Evolutionary conservation across 2,329 filamentous ascomycete genomes (phyloP).

Genomic region (Fusarium decemcellulare): DNA sequence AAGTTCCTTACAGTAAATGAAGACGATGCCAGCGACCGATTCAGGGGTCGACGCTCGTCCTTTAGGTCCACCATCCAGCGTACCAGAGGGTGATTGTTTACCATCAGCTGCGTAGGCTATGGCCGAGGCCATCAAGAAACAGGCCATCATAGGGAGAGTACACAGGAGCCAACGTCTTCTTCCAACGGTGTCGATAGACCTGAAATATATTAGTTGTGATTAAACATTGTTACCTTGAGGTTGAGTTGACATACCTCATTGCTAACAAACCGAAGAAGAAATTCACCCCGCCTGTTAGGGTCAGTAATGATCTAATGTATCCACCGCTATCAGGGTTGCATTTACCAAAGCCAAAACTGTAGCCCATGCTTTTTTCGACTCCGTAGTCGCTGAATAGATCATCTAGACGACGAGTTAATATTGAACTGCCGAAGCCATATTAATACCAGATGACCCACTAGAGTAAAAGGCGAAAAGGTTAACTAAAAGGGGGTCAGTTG

Average conservation of each 20-base stretch:
- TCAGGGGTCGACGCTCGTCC: constrained; percentile 4
- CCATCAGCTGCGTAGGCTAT: constrained; percentile 21
- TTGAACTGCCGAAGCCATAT: no score
- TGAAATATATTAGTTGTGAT: constrained; percentile 11
- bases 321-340: no score
- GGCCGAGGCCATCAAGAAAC: constrained; percentile 29
- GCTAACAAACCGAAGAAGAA: constrained; percentile 56
- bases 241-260: constrained; percentile 38
- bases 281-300: constrained; percentile 50
- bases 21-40: constrained; percentile 28
- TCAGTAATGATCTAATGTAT: no score
- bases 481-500: constrained; percentile 15
- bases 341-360: constrained; percentile 50
- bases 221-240: no score
- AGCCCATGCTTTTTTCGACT: constrained; percentile 35
- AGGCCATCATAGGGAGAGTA: constrained; percentile 59
- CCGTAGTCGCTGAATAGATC: constrained; percentile 34
- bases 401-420: constrained; percentile 18
- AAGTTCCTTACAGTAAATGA: constrained; percentile 23
- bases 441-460: constrained; percentile 46
- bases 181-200: constrained; percentile 54
- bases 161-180: constrained; percentile 59
- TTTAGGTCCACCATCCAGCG: neutral
- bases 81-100: constrained; percentile 15
- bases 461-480: constrained; percentile 61